A percentile compares a stretch with the other conserved stretches of the same genome.
Conservation (phyloP, 352 stramenopile genomes). For the Detonula confervacea region DNA sequence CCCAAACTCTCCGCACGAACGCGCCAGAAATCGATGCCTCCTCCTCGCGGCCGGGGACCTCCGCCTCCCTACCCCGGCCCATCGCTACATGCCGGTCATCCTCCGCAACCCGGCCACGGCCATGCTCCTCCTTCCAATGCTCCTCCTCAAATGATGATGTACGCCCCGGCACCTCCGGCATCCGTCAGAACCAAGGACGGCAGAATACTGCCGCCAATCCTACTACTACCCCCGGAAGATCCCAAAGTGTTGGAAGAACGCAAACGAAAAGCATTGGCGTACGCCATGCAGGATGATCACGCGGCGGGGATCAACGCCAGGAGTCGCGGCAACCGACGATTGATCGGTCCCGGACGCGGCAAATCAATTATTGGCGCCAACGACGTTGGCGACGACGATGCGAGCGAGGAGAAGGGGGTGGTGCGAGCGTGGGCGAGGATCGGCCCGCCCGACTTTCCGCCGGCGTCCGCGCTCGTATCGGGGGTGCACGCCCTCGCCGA, state of each 20-base stretch:
- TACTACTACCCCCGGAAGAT: background rate
- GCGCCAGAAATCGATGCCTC: background rate
- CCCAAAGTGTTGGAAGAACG: slow-evolving; percentile 26
- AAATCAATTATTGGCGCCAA: too few species aligned
- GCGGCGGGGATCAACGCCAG: background rate
- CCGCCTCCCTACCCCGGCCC: background rate
- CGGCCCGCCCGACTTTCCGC: background rate
- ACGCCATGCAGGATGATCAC: slow-evolving; percentile 26
- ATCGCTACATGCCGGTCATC: background rate
- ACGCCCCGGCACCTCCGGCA: too few species aligned
- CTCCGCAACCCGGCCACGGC: too few species aligned
- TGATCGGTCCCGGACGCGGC: too few species aligned
- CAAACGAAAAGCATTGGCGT: slow-evolving; percentile 2
- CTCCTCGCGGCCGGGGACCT: background rate
- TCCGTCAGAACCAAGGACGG: too few species aligned
- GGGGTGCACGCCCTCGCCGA: background rate
- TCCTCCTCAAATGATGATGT: too few species aligned
- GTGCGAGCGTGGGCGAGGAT: too few species aligned
- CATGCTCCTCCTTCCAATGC: too few species aligned
- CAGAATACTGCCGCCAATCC: too few species aligned
- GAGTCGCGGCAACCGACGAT: too few species aligned
- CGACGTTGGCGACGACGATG: too few species aligned
- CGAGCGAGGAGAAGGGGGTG: too few species aligned
- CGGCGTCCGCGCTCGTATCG: slow-evolving; percentile 2
- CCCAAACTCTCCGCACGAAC: background rate